These are phyloP conservation scores for Aspergillus ostianus DNA, from an alignment of 495 filamentous ascomycete genomes.

Conservation along the genomic window DNA sequence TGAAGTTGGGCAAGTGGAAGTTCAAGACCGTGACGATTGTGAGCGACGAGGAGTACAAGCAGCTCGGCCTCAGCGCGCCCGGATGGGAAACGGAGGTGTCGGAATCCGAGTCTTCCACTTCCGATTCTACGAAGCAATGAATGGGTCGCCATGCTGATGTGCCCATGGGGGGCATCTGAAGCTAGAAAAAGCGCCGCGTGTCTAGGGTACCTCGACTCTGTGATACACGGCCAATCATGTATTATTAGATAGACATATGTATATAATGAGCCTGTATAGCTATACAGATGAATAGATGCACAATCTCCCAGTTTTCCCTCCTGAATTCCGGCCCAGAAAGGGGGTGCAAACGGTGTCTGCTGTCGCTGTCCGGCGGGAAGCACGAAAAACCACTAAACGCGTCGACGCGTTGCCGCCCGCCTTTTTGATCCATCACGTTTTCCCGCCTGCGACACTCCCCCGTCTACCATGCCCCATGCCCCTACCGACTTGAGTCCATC, in stretches of 20 bases:
- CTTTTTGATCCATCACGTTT: conserved; percentile 17
- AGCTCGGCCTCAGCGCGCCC: conserved; percentile 40
- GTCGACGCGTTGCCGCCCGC: conserved; percentile 37
- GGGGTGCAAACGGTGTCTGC: background rate
- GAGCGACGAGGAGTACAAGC: conserved; percentile 64
- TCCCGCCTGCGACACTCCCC: background rate
- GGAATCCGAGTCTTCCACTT: background rate
- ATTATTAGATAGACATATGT: background rate
- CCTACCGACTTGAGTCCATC: conserved; percentile 20
- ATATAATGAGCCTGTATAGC: background rate
- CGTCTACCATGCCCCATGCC: conserved; percentile 5
- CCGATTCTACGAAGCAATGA: background rate
- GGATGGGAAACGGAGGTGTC: conserved; percentile 34
- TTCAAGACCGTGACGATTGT: conserved; percentile 70
- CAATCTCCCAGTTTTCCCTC: background rate
- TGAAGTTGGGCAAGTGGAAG: conserved; percentile 80
- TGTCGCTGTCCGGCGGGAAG: background rate
- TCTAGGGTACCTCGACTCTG: background rate
- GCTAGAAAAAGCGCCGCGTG: background rate
- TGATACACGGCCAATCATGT: background rate
- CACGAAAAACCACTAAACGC: conserved; percentile 36
- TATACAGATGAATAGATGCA: background rate
- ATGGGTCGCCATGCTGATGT: background rate
- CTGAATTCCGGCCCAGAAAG: background rate
- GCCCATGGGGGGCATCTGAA: background rate